phyloP scores from a whole-genome alignment of 1,139 yeast species.

The Scheffersomyces segobiensis region DNA sequence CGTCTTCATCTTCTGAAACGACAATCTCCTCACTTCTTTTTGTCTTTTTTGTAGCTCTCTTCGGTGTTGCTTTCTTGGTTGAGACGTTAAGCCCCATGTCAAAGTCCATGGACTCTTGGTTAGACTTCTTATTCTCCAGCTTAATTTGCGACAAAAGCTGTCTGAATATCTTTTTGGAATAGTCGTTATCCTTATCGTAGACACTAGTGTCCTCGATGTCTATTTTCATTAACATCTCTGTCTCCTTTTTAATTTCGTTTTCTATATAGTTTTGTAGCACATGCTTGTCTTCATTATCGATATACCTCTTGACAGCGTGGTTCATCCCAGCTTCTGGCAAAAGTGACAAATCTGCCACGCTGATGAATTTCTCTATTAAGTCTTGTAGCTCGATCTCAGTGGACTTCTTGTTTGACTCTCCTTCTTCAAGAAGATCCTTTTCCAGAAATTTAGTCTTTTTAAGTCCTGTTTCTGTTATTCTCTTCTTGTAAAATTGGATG shows the following conservation, averaged over 20 bases:
- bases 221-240: constrained; percentile 52
- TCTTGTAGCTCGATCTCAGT: constrained; percentile 56
- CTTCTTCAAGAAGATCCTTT: constrained; percentile 21
- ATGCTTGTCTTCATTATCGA: constrained; percentile 80
- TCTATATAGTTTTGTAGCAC: constrained; percentile 71
- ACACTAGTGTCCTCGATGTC: constrained; percentile 36
- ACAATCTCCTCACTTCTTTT: background rate
- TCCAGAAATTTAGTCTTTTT: constrained; percentile 23
- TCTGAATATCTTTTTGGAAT: constrained; percentile 30
- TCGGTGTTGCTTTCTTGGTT: background rate
- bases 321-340: constrained; percentile 79
- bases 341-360: constrained; percentile 63
- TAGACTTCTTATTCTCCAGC: constrained; percentile 10
- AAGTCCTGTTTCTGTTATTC: constrained; percentile 16
- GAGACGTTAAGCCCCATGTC: background rate
- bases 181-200: constrained; percentile 29
- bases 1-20: background rate
- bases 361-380: constrained; percentile 60
- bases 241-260: constrained; percentile 62
- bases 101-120: background rate
- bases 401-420: constrained; percentile 15
- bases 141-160: constrained; percentile 27
- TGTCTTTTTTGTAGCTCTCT: background rate
- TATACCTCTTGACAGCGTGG: constrained; percentile 68
- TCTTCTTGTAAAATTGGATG: constrained; percentile 63